These are phyloP conservation scores for Juglanconis juglandina DNA, from an alignment of 2,329 filamentous ascomycete genomes.

Conservation along the genomic window DNA sequence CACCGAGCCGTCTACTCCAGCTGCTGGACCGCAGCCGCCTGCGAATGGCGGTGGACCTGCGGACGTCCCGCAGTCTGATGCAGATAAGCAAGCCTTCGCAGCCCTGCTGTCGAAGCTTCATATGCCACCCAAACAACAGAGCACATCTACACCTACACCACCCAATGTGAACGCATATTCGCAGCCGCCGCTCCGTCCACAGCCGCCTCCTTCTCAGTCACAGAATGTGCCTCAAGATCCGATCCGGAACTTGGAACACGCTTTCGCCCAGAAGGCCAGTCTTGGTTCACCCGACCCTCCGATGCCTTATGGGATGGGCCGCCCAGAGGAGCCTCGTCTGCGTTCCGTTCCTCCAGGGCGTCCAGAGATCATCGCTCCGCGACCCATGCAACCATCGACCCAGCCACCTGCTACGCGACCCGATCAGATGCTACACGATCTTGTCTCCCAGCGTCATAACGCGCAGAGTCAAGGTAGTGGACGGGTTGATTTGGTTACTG, in stretches of 20 bases:
- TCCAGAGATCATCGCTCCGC: conserved; percentile 53
- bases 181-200: conserved; percentile 30
- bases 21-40: conserved; percentile 27
- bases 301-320: conserved; percentile 44
- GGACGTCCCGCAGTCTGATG: conserved; percentile 40
- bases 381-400: conserved; percentile 39
- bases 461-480: conserved; percentile 48
- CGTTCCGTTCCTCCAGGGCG: conserved; percentile 37
- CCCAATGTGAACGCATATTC: conserved; percentile 42
- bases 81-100: conserved; percentile 83
- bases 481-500: conserved; percentile 41
- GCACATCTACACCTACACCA: conserved; percentile 40
- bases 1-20: conserved; percentile 46
- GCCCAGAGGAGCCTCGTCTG: conserved; percentile 41
- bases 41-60: neutral
- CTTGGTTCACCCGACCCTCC: conserved; percentile 48
- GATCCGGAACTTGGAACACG: conserved; percentile 13
- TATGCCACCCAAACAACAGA: conserved; percentile 22
- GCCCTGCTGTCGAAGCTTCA: conserved; percentile 79
- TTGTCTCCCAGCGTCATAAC: conserved; percentile 57
- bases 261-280: conserved; percentile 31
- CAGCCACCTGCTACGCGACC: conserved; percentile 47
- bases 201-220: conserved; percentile 29
- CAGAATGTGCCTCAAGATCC: conserved; percentile 16
- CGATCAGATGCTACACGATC: conserved; percentile 59